Evolutionary conservation across 495 filamentous ascomycete species (phyloP), one percentile per base, ranked within the genome.

Genomic region (Lindgomyces ingoldianus): DNA sequence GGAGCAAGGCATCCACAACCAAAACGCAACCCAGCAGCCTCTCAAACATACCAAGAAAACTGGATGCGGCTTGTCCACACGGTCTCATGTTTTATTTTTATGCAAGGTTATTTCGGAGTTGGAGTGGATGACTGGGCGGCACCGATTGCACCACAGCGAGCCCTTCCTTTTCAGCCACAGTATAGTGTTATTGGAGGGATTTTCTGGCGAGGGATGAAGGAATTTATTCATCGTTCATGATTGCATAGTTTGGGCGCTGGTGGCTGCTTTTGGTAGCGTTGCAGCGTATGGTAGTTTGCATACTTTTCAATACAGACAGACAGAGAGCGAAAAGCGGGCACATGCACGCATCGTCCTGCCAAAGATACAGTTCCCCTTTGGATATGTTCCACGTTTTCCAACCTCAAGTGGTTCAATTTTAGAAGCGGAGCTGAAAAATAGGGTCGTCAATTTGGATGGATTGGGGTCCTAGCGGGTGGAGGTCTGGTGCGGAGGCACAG

Each of bases 21-120:
- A 41, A 9, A 9, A 41, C 36, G 36, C 8, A n/a, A 41, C 36
- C 36, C 36, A n/a, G n/a, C n/a, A n/a, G n/a, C n/a, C n/a, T n/a
- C 46, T 49, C 46, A 49, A 49, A 51, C 39, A 8, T 57, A 57
- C 27, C 48, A 14, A 29, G 22, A n/a, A n/a, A n/a, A n/a, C n/a
- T n/a, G n/a, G n/a, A n/a, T n/a, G n/a, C n/a, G n/a, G n/a, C n/a
- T n/a, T n/a, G n/a, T n/a, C n/a, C n/a, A n/a, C n/a, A n/a, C n/a
- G n/a, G 33, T 39, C 14, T 14, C 6, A 14, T 39, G 14, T 39
- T 39, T 39, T 39, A 39, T 39, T 39, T 39, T 39, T 39, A 39
- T 39, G 33, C 33, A 39, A 39, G 33, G 33, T 6, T 39, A n/a
- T 46, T 46, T 46, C 22, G 44, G 3, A 21, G 44, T 18, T 8